Conservation (phyloP, 257 asterid genomes). For the Plantago elongata region DNA sequence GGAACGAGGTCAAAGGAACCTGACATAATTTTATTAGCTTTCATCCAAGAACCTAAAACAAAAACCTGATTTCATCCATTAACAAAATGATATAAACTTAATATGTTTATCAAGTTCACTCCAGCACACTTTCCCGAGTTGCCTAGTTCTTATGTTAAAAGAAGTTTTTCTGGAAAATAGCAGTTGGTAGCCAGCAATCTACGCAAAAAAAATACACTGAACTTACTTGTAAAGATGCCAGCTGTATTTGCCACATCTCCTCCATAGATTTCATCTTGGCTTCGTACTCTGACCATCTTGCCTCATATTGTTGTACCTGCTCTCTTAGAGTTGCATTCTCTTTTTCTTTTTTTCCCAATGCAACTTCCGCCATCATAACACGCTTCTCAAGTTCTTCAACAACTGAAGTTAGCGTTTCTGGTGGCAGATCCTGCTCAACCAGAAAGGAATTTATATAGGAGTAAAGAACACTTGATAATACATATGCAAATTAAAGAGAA, state of each 20-base stretch:
- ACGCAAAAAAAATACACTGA: conserved; percentile 9
- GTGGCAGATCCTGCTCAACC: conserved; percentile 36
- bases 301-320: conserved; percentile 44
- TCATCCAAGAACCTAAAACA: too few relatives aligned
- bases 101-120: neutral
- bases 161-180: too few relatives aligned
- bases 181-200: too few relatives aligned
- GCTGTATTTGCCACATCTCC: conserved; percentile 62
- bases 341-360: conserved; percentile 42
- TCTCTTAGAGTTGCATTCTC: conserved; percentile 55
- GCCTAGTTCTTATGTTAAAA: too few relatives aligned
- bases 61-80: too few relatives aligned
- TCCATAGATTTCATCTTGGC: conserved; percentile 57
- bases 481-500: conserved; percentile 12
- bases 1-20: too few relatives aligned
- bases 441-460: conserved; percentile 2
- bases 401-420: conserved; percentile 30
- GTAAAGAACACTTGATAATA: neutral
- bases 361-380: conserved; percentile 37
- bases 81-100: too few relatives aligned
- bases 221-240: conserved; percentile 57
- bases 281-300: conserved; percentile 50
- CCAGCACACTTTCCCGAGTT: neutral
- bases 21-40: too few relatives aligned
- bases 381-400: conserved; percentile 54